phyloP scores from a whole-genome alignment of 371 early-diverging fungal genomes.

The Syncephalis fuscata region DNA sequence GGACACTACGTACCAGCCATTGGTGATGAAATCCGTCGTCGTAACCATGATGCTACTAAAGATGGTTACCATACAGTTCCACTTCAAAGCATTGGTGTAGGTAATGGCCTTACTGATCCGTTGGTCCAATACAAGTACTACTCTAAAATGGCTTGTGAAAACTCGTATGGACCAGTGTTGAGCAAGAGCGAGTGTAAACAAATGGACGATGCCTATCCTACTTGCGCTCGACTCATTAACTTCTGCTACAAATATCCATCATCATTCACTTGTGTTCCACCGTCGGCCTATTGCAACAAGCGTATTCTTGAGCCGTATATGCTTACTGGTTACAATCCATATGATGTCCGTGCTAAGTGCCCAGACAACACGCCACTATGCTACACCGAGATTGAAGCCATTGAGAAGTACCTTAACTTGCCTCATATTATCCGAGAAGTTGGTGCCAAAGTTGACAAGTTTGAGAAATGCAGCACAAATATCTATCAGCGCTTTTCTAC shows the following conservation, averaged over 20 bases:
- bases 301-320: slow-evolving; percentile 40
- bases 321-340: slow-evolving; percentile 52
- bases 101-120: slow-evolving; percentile 87
- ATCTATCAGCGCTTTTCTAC: slow-evolving; percentile 65
- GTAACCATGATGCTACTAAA: slow-evolving; percentile 34
- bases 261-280: slow-evolving; percentile 64
- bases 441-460: slow-evolving; percentile 42
- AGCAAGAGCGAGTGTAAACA: slow-evolving; percentile 34
- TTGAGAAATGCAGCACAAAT: slow-evolving; percentile 64
- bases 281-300: slow-evolving; percentile 76
- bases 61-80: slow-evolving; percentile 27
- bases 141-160: slow-evolving; percentile 68
- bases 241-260: slow-evolving; percentile 66
- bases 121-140: slow-evolving; percentile 81
- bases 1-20: slow-evolving; percentile 39
- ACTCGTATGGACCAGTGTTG: slow-evolving; percentile 61
- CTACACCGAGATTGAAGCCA: slow-evolving; percentile 62
- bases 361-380: slow-evolving; percentile 54
- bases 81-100: slow-evolving; percentile 63
- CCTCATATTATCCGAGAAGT: slow-evolving; percentile 64
- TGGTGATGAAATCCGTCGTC: slow-evolving; percentile 43
- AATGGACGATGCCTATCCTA: slow-evolving; percentile 55
- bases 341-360: slow-evolving; percentile 68
- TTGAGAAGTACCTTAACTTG: slow-evolving; percentile 60
- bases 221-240: slow-evolving; percentile 57